phyloP scores from a whole-genome alignment of 805 yeast species.

The Kazachstania bromeliacearum region DNA sequence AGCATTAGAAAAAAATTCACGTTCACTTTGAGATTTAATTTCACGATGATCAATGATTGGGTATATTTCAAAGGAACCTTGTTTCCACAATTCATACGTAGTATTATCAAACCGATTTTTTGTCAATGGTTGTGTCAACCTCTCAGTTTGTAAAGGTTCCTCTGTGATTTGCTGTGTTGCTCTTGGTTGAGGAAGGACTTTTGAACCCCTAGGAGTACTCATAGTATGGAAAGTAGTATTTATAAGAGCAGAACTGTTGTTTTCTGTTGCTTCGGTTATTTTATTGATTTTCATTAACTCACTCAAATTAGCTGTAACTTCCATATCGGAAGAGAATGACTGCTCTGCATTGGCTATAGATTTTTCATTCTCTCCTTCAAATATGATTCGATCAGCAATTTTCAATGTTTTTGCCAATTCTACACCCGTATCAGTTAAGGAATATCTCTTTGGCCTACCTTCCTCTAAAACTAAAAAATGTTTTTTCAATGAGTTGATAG shows the following conservation, averaged over 20 bases:
- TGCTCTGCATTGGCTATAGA: not conserved
- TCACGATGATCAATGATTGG: constrained; percentile 78
- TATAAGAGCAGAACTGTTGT: constrained; percentile 9
- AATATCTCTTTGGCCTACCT: constrained; percentile 54
- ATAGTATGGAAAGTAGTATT: constrained; percentile 13
- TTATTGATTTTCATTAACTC: constrained; percentile 7
- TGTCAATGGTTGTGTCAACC: constrained; percentile 2
- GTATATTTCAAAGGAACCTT: constrained; percentile 47
- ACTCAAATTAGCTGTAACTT: constrained; percentile 17
- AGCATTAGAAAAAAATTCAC: constrained; percentile 58
- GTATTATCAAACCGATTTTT: constrained; percentile 18
- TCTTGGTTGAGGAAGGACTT: not conserved
- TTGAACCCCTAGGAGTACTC: not conserved
- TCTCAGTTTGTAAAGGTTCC: not conserved
- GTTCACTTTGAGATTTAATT: constrained; percentile 53
- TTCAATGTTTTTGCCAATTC: constrained; percentile 51
- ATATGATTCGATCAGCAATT: constrained; percentile 34
- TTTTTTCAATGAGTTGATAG: constrained; percentile 52
- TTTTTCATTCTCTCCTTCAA: constrained; percentile 13
- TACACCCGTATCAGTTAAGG: constrained; percentile 60
- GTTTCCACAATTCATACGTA: constrained; percentile 45
- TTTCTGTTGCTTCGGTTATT: not conserved
- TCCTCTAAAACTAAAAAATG: constrained; percentile 45
- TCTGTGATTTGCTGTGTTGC: not conserved
- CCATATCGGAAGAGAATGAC: constrained; percentile 5